A percentile compares a stretch with the other conserved stretches of the same genome.
These are phyloP conservation scores for Volvox carteri DNA, from an alignment of 163 green algal genomes.

Conservation along the genomic window DNA sequence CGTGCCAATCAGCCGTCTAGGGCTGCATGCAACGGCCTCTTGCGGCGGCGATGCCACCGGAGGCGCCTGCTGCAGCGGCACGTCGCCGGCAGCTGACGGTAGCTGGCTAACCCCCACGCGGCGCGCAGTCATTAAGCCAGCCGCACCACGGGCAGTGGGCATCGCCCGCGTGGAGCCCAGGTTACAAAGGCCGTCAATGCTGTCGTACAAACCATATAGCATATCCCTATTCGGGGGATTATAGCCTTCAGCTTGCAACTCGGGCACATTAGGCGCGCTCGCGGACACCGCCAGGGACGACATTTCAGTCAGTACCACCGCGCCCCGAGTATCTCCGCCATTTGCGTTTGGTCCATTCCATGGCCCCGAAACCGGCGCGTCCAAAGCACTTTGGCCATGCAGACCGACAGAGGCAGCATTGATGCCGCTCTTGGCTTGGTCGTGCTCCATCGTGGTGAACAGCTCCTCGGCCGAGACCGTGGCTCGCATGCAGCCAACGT, in stretches of 20 bases:
- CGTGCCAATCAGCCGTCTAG: neutral
- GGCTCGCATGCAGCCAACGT: neutral
- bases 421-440: neutral
- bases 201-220: neutral
- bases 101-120: neutral
- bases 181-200: slow-evolving; percentile 41
- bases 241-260: neutral
- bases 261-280: neutral
- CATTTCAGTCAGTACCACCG: too few relatives aligned
- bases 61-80: neutral
- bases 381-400: too few relatives aligned
- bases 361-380: too few relatives aligned
- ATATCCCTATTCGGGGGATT: too few relatives aligned
- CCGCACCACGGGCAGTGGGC: neutral
- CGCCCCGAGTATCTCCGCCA: too few relatives aligned
- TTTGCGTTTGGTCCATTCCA: too few relatives aligned
- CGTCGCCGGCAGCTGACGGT: neutral
- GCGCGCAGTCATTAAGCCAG: neutral
- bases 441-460: too few relatives aligned
- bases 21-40: neutral
- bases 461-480: neutral
- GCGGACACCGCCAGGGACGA: neutral
- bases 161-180: slow-evolving; percentile 20
- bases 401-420: too few relatives aligned
- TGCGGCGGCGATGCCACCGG: neutral